Conservation (phyloP, 2,329 filamentous ascomycete species). For the Aspergillus sp. region DNA sequence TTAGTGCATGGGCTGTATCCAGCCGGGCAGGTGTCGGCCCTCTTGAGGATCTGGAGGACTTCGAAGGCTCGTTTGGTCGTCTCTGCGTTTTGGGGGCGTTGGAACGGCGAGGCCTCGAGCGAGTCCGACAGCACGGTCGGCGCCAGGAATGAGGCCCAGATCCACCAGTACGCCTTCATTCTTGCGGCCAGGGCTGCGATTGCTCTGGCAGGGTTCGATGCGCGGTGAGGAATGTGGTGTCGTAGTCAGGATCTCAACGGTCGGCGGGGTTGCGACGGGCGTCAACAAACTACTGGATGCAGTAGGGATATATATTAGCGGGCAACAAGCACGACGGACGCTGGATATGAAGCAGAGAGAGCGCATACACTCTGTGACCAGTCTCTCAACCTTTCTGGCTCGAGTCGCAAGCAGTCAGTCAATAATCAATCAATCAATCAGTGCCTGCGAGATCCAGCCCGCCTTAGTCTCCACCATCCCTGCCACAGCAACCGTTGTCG, state of each 20-base stretch:
- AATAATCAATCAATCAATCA: background rate
- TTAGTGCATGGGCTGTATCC: constrained; percentile 45
- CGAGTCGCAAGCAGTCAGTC: no score
- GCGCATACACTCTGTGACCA: no score
- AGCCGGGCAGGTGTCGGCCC: constrained; percentile 38
- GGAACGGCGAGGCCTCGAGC: constrained; percentile 23
- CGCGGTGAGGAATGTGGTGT: no score
- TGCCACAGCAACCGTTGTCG: constrained; percentile 25
- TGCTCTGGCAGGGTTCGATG: background rate
- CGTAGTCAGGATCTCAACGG: background rate
- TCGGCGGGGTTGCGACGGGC: background rate
- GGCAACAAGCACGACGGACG: no score
- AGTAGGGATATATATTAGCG: no score
- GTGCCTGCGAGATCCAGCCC: constrained; percentile 5
- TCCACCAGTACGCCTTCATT: constrained; percentile 27
- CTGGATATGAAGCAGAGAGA: no score
- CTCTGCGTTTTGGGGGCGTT: constrained; percentile 14
- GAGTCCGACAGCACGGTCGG: constrained; percentile 20
- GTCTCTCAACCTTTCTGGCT: background rate
- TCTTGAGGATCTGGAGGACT: constrained; percentile 23
- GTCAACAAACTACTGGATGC: constrained; percentile 28
- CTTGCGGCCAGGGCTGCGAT: constrained; percentile 11
- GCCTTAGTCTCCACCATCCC: constrained; percentile 24
- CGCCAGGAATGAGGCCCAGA: constrained; percentile 22
- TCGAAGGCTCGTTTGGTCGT: constrained; percentile 19